phyloP scores from a whole-genome alignment of 225 moss, liverwort and hornwort species.

The Rhytidiadelphus loreus region DNA sequence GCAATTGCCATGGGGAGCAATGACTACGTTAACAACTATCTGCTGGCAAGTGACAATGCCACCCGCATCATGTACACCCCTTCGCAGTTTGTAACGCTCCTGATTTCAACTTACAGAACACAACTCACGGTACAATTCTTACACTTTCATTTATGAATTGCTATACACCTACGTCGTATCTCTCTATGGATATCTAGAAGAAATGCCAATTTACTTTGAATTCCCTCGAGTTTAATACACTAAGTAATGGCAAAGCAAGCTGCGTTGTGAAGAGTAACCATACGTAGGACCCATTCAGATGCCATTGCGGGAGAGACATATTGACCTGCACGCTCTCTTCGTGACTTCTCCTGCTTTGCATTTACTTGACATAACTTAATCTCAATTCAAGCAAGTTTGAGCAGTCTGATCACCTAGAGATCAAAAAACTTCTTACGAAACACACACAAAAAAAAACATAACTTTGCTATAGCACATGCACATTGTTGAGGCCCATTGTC shows the following conservation, averaged over 20 bases:
- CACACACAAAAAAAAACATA: too few species aligned
- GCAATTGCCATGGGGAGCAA: slow-evolving; percentile 55
- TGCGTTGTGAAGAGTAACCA: not conserved
- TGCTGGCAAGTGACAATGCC: slow-evolving; percentile 23
- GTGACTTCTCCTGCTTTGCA: not conserved
- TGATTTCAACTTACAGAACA: slow-evolving; percentile 26
- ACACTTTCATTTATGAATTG: not conserved
- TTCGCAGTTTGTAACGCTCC: slow-evolving; percentile 29
- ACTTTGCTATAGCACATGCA: not conserved
- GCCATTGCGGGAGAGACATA: not conserved
- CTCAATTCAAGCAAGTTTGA: not conserved
- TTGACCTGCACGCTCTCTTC: not conserved
- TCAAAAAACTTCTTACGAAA: not conserved
- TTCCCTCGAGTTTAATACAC: not conserved
- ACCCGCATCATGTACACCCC: slow-evolving; percentile 25
- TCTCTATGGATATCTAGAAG: not conserved
- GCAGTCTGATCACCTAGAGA: not conserved
- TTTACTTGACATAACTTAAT: too few species aligned
- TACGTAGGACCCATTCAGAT: not conserved
- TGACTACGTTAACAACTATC: slow-evolving; percentile 77
- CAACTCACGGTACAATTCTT: slow-evolving; percentile 51
- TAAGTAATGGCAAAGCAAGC: not conserved
- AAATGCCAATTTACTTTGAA: too few species aligned
- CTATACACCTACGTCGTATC: not conserved
- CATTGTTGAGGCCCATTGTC: not conserved